Percentiles rank a stretch among this genome's conserved stretches.
phyloP scores from a whole-genome alignment of 345 rosid species.

The Gossypioides kirkii region DNA sequence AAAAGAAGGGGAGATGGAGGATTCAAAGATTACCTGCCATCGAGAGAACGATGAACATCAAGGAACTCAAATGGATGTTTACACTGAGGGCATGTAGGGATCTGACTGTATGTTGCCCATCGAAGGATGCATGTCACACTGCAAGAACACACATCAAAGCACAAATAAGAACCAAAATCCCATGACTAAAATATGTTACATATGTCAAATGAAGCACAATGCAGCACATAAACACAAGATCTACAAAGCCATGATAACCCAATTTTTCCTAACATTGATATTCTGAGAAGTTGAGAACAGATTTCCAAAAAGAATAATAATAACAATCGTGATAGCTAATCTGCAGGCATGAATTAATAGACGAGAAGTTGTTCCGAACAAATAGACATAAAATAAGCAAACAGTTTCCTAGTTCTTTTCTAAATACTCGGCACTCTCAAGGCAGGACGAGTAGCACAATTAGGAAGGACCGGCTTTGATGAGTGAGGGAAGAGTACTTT shows the following conservation, averaged over 20 bases:
- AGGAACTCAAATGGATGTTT: conserved; percentile 84
- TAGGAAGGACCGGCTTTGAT: no score
- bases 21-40: conserved; percentile 58
- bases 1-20: not conserved
- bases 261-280: not conserved
- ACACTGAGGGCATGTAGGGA: conserved; percentile 87
- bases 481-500: no score
- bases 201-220: not conserved
- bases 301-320: not conserved
- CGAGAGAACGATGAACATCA: conserved; percentile 69
- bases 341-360: not conserved
- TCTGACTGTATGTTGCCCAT: conserved; percentile 74
- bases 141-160: conserved; percentile 26
- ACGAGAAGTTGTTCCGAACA: not conserved
- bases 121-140: conserved; percentile 85
- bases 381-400: not conserved
- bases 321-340: not conserved
- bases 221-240: not conserved
- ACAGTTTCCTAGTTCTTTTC: not conserved
- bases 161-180: conserved; percentile 1
- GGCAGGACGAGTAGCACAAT: no score
- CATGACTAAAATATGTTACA: not conserved
- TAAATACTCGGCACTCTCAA: not conserved
- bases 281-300: not conserved
- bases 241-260: not conserved